These are phyloP conservation scores for Oryza meridionalis DNA, from an alignment of 176 grass and related monocot species.

Conservation along the genomic window DNA sequence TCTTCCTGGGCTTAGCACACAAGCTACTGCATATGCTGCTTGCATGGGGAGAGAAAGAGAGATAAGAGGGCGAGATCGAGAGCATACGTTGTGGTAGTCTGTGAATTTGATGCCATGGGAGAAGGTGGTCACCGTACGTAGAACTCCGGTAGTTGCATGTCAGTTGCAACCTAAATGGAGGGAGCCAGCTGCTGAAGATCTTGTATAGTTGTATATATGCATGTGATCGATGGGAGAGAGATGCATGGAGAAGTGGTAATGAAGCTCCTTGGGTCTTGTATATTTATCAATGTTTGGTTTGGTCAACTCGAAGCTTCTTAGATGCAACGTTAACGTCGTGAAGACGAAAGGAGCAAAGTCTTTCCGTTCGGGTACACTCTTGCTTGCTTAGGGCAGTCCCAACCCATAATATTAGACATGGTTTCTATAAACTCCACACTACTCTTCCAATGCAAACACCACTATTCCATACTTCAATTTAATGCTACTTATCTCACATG, in stretches of 20 bases:
- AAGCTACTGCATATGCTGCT: neutral
- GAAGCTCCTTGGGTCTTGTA: conserved; percentile 13
- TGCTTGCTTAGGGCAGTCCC: too few species aligned
- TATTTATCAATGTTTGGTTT: conserved; percentile 26
- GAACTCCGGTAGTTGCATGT: neutral
- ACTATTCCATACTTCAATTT: too few species aligned
- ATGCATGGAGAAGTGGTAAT: neutral
- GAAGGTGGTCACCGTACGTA: neutral
- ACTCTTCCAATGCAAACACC: too few species aligned
- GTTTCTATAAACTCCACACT: too few species aligned
- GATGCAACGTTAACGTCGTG: conserved; percentile 45
- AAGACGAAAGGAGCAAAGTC: neutral
- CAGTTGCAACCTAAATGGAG: neutral
- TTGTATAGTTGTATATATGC: too few species aligned
- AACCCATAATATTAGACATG: too few species aligned
- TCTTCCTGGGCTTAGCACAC: too few species aligned
- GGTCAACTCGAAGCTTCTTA: conserved; percentile 48
- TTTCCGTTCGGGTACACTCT: neutral
- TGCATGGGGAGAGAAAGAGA: neutral
- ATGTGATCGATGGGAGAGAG: neutral
- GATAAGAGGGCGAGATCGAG: neutral
- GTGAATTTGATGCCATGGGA: conserved; percentile 42
- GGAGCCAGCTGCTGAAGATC: neutral
- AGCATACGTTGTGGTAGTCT: conserved; percentile 2
- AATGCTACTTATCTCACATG: too few species aligned